Conservation (phyloP, 805 yeast species). For the Kazachstania martiniae region DNA sequence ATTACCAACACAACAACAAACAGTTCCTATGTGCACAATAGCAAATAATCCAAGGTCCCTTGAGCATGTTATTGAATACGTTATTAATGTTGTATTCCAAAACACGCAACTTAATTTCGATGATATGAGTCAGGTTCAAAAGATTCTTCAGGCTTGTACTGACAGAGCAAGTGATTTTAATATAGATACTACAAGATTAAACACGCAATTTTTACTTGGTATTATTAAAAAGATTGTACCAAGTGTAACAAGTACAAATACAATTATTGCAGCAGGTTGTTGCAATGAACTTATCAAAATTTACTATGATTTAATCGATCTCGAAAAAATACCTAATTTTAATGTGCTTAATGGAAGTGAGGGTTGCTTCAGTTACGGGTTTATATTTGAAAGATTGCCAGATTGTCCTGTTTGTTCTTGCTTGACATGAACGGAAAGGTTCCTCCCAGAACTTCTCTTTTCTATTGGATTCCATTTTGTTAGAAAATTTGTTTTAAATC, state of each 20-base stretch:
- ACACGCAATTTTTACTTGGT: slow-evolving; percentile 63
- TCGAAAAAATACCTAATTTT: slow-evolving; percentile 45
- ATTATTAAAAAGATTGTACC: slow-evolving; percentile 89
- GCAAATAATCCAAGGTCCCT: slow-evolving; percentile 91
- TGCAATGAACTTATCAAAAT: slow-evolving; percentile 79
- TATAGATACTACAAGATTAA: slow-evolving; percentile 57
- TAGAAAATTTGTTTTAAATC: no score
- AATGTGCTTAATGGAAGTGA: slow-evolving; percentile 82
- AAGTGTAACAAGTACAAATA: slow-evolving; percentile 89
- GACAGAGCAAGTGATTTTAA: slow-evolving; percentile 52
- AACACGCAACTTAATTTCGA: slow-evolving; percentile 44
- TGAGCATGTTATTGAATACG: slow-evolving; percentile 92
- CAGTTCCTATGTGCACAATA: slow-evolving; percentile 86
- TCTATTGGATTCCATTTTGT: no score
- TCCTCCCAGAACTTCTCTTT: no score
- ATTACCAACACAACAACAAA: slow-evolving; percentile 38
- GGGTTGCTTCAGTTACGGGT: slow-evolving; percentile 66
- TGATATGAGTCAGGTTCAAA: slow-evolving; percentile 57
- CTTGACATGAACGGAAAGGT: no score
- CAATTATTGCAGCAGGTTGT: slow-evolving; percentile 81
- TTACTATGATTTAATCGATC: slow-evolving; percentile 47
- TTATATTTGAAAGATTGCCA: slow-evolving; percentile 45
- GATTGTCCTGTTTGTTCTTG: slow-evolving; percentile 61
- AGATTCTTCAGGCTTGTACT: slow-evolving; percentile 46
- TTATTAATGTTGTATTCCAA: slow-evolving; percentile 50